phyloP scores from a whole-genome alignment of 257 asterid species.

The Solanum dulcamara region DNA sequence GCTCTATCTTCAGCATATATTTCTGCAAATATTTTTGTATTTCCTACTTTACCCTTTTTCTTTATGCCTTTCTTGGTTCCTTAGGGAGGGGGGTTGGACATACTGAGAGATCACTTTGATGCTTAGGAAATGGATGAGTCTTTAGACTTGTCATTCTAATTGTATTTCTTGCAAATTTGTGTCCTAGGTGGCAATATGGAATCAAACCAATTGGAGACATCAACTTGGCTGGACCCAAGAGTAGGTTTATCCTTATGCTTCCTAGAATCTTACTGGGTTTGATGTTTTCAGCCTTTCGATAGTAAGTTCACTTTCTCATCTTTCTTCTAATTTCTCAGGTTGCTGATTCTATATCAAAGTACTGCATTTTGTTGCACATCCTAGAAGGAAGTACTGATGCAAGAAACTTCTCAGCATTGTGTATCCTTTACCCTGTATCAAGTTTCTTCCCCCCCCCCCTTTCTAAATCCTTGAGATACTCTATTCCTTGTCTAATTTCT shows the following conservation, averaged over 20 bases:
- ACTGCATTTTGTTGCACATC: constrained; percentile 77
- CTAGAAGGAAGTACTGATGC: constrained; percentile 76
- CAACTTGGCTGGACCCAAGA: constrained; percentile 62
- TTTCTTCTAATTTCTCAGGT: constrained; percentile 36
- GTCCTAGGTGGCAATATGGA: constrained; percentile 55
- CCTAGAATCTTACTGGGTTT: not conserved
- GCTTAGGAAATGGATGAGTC: not conserved
- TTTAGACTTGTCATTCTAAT: not conserved
- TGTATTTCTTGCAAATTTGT: constrained; percentile 1
- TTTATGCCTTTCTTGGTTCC: not conserved
- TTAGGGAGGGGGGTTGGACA: not conserved
- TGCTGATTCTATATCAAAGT: constrained; percentile 54
- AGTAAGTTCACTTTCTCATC: not conserved
- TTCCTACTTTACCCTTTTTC: not conserved
- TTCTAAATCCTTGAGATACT: not conserved
- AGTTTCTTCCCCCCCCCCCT: not conserved
- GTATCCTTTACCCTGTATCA: constrained; percentile 41
- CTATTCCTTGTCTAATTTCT: not conserved
- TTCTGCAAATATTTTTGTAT: not conserved
- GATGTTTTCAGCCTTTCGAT: not conserved
- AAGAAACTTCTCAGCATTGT: constrained; percentile 64
- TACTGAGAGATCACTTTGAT: not conserved
- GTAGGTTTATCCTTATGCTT: constrained; percentile 28
- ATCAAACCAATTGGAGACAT: constrained; percentile 45
- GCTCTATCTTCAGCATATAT: not conserved